Evolutionary conservation across 2,329 filamentous ascomycete species (phyloP).

Genomic region (Diaporthe sp.): DNA sequence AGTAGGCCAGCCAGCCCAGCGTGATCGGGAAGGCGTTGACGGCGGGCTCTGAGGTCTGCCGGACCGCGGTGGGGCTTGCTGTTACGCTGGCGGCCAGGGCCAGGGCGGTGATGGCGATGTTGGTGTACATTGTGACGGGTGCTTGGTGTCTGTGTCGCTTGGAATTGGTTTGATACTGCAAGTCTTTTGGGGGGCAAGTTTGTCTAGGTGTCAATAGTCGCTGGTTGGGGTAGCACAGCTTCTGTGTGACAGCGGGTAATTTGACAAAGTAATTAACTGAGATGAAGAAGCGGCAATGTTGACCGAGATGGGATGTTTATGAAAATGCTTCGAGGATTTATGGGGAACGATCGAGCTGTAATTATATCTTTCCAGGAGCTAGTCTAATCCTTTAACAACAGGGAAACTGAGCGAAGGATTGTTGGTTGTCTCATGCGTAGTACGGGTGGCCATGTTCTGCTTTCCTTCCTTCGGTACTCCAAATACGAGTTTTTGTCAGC

Average conservation of each 20-base stretch:
- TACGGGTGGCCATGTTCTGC: not conserved
- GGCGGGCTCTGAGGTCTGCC: not conserved
- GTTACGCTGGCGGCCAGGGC: not conserved
- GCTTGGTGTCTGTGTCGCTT: not conserved
- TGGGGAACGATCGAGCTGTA: not conserved
- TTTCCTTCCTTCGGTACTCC: not conserved
- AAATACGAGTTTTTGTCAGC: conserved; percentile 27
- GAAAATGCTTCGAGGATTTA: not conserved
- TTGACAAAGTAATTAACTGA: not conserved
- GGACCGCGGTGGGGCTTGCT: not conserved
- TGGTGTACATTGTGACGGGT: not conserved
- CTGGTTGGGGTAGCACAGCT: not conserved
- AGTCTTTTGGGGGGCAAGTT: not conserved
- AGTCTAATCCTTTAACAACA: not conserved
- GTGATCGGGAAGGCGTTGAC: not conserved
- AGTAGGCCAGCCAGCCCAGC: not conserved
- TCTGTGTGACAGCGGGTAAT: not conserved
- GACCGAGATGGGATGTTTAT: not conserved
- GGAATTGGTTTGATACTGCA: not conserved
- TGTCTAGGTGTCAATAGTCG: not conserved
- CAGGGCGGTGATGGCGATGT: not conserved
- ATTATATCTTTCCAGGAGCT: not conserved
- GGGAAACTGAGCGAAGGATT: not conserved
- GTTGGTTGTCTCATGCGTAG: not conserved
- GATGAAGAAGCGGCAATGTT: not conserved